Evolutionary conservation across 805 yeast genomes (phyloP), one percentile per base, ranked within the genome.

Genomic region (Candida dajiaensis): DNA sequence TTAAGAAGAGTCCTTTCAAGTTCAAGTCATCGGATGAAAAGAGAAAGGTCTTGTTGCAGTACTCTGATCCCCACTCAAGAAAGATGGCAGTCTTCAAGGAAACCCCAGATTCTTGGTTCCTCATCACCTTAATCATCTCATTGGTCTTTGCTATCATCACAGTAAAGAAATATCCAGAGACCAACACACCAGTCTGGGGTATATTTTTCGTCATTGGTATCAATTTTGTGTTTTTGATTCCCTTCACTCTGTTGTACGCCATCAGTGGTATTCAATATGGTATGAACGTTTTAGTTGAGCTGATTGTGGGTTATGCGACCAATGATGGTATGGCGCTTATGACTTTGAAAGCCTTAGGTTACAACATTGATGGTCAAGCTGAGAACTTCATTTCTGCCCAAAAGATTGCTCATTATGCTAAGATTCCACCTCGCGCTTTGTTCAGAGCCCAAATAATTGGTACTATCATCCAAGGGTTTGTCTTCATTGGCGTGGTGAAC

Each of bases 291-390:
- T 62, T 80, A 50, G 79, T 75, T 44, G 82, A 78, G 60, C 69
- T 80, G 55, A 74, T 80, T 48, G 64, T 76, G 42, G 81, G 83
- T 28, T 76, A 77, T 53, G 78, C 81, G 3, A 56, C 75, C 18
- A 80, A 80, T 42, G 75, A 78, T 46, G 81, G 80, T 25, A 58
- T 67, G 40, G 83, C 82, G 7, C 62, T 77, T 44, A 76, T 74
- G 70, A 66, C 74, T 13, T 58, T 78, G 48, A 77, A 78, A 50
- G 73, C 76, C 1, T 71, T 68, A 44, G 81, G 81, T 38, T 76
- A 78, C 43, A 81, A 79, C 56, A 77, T 80, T 51, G 83, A 78
- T 57, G 75, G 76, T 25, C 86, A 81, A 62, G 85, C 87, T 13
- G 79, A 80, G 49, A 74, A 69, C 56, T 83, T 76, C 60, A 74